phyloP scores from a whole-genome alignment of 1,284 basidiomycete genomes.

The Ceratorhiza oryzae-sativae region DNA sequence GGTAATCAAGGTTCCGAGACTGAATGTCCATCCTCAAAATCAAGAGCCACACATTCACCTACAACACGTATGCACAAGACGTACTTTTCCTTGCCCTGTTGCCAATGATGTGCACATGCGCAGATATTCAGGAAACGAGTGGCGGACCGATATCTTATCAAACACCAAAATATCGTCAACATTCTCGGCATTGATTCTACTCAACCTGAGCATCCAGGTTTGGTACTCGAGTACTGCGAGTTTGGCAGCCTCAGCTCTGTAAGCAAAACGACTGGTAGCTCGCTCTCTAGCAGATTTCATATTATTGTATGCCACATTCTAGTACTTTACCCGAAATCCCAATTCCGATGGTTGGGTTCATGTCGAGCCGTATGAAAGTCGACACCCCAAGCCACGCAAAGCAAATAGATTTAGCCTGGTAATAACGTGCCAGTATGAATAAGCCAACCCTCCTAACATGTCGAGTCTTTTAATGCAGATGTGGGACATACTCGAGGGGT shows the following conservation, averaged over 20 bases:
- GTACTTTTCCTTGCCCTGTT: neutral
- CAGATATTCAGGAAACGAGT: constrained; percentile 2
- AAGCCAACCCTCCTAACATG: too few relatives aligned
- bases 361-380: neutral
- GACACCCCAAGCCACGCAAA: neutral
- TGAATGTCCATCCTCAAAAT: neutral
- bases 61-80: constrained; percentile 6
- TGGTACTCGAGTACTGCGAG: constrained; percentile 11
- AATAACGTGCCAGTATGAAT: too few relatives aligned
- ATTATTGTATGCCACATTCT: neutral
- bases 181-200: constrained; percentile 6
- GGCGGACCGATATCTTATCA: neutral
- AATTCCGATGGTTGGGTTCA: neutral
- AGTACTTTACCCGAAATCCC: neutral
- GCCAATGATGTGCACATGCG: neutral
- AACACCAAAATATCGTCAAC: constrained; percentile 15
- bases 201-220: neutral
- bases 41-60: constrained; percentile 7
- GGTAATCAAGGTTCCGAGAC: constrained; percentile 4
- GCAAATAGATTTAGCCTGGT: constrained; percentile 21
- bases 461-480: neutral
- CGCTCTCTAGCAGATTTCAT: too few relatives aligned
- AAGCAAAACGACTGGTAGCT: neutral
- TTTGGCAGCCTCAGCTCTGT: neutral
- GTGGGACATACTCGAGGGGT: constrained; percentile 23